Percentiles rank a stretch among this genome's conserved stretches.
Evolutionary conservation across 2,329 filamentous ascomycete genomes (phyloP).

Genomic region (Epichloe gansuensis): DNA sequence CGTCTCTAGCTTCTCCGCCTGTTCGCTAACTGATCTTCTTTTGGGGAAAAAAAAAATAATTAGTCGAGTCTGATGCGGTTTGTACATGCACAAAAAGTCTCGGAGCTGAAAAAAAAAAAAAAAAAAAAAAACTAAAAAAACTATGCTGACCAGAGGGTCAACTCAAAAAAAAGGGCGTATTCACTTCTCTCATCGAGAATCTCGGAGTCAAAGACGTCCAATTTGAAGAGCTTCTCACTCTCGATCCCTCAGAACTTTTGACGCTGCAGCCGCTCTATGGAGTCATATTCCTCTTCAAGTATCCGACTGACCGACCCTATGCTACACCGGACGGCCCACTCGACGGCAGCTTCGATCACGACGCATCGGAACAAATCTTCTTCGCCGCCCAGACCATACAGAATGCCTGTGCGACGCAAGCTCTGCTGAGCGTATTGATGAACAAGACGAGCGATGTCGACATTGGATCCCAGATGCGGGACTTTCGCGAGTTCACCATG

Average conservation of each 20-base stretch:
- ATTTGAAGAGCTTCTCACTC: constrained; percentile 87
- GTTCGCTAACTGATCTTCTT: constrained; percentile 2
- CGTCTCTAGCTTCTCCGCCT: not conserved
- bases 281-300: constrained; percentile 99
- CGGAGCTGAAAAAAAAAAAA: not conserved
- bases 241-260: constrained; percentile 64
- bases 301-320: constrained; percentile 57
- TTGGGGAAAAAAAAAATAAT: not conserved
- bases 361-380: constrained; percentile 66
- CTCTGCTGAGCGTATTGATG: constrained; percentile 77
- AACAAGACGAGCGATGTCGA: constrained; percentile 65
- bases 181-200: constrained; percentile 85
- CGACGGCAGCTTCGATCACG: constrained; percentile 71
- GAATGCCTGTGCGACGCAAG: constrained; percentile 95
- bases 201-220: constrained; percentile 89
- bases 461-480: constrained; percentile 55
- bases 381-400: constrained; percentile 97
- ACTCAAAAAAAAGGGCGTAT: constrained; percentile 55
- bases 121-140: not conserved
- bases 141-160: not conserved
- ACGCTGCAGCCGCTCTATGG: constrained; percentile 73
- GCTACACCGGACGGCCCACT: constrained; percentile 49
- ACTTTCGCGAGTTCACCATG: constrained; percentile 82
- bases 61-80: constrained; percentile 89
- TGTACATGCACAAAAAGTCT: constrained; percentile 16